These are phyloP conservation scores for Prillingera fragicola DNA, from an alignment of 1,284 basidiomycete genomes.

Conservation along the genomic window DNA sequence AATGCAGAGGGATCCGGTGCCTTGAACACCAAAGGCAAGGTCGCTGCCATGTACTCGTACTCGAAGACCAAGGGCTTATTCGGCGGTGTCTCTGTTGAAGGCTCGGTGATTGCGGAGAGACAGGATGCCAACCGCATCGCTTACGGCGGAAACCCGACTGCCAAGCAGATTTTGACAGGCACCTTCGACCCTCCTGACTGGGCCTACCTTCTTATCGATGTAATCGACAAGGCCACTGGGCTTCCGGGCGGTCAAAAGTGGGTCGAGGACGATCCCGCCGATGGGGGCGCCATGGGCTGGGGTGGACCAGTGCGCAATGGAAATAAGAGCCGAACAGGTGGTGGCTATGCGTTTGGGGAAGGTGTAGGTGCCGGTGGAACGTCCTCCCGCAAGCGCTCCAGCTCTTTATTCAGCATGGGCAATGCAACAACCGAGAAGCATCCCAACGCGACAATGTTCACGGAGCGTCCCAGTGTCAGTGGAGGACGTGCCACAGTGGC, in stretches of 20 bases:
- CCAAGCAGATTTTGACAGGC: conserved; percentile 73
- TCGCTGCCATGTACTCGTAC: conserved; percentile 96
- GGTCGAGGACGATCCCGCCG: conserved; percentile 55
- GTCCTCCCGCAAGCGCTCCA: conserved; percentile 15
- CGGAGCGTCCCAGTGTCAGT: too few species aligned
- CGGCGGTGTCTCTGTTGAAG: conserved; percentile 74
- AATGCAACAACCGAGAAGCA: conserved; percentile 3
- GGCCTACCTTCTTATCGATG: conserved; percentile 65
- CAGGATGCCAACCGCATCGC: conserved; percentile 82
- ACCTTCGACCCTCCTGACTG: conserved; percentile 67
- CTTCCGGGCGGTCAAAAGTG: conserved; percentile 63
- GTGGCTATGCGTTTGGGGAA: conserved; percentile 43
- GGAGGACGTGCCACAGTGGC: not conserved
- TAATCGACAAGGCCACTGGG: conserved; percentile 66
- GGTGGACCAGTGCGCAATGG: conserved; percentile 5
- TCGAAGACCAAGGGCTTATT: conserved; percentile 91
- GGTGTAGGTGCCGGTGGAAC: conserved; percentile 29
- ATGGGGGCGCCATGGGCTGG: conserved; percentile 41
- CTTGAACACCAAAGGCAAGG: conserved; percentile 75
- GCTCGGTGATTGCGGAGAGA: conserved; percentile 88
- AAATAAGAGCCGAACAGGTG: not conserved
- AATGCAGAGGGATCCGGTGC: conserved; percentile 89
- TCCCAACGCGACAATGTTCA: conserved; percentile 2
- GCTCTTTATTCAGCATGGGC: conserved; percentile 18
- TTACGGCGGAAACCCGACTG: conserved; percentile 67